Base-by-base conservation (phyloP, 2,329 filamentous ascomycete species). In the Pseudocercospora crystallina region DNA sequence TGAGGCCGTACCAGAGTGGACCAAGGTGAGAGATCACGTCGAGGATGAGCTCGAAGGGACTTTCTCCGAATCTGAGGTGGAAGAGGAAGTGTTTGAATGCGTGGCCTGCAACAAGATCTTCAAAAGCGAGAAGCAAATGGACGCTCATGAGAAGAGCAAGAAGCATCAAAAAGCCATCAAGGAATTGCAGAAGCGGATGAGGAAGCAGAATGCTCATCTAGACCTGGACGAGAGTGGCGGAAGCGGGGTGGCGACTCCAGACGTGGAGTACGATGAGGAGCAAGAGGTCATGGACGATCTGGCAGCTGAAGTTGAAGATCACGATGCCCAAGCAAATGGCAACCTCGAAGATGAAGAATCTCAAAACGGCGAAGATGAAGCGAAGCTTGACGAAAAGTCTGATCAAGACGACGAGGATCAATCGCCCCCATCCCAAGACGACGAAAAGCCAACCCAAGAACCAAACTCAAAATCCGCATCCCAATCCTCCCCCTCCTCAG, bases 81-180 rank as follows among this genome's bases (percentile, higher is more conserved):
- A 73, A 51, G 72, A 76, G 47, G 69, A 83, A 50, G 73, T 79
- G 36, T 83, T 78, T 53, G 82, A 85, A 59, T 86, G 83, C 58
- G 79, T 85, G 31, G 80, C 80, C 5, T 86, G 83, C 63, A 73
- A 77, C 54, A 86, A 86, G 68, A 77, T 66, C 1, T 94, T 92
- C 69, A 88, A 96, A 71, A 97, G 91, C 64, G 88, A 95, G 66
- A 90, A 90, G 59, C 92, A 97, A 65, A 90, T 87, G 56, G 85
- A 95, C 63, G 86, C 87, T 2, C 94, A 99, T 64, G 91, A 96
- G 73, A 90, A 87, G 73, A 97, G 92, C 76, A 99, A 96, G 70
- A 99, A 97, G 71, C 94, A 99, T 64, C 72, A 85, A 54, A 97
- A 96, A 67, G 86, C 90, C 2, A 80, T 96, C 5, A 85, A 91